Evolutionary conservation across 208 protist genomes (phyloP).

Genomic region (Trypanosoma platydactyli): DNA sequence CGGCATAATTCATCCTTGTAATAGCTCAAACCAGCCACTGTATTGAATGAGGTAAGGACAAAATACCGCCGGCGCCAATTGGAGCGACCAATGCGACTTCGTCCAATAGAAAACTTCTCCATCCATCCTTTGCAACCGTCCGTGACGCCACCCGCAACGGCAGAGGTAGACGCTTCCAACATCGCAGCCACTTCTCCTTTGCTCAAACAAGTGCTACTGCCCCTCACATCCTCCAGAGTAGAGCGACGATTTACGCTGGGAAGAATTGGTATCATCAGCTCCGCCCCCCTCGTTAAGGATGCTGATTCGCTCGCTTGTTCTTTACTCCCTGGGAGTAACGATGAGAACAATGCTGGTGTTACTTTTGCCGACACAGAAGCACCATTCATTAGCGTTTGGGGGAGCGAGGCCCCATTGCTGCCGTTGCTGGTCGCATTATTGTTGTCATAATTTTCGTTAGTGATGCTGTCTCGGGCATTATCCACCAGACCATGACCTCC

Average conservation of each 20-base stretch:
- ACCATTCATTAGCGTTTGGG: no score
- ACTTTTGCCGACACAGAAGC: no score
- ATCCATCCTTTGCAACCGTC: conserved; percentile 56
- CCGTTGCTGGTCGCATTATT: no score
- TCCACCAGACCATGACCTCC: no score
- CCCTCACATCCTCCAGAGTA: not conserved
- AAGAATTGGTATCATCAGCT: conserved; percentile 12
- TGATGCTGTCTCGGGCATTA: no score
- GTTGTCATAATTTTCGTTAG: no score
- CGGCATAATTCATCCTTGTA: conserved; percentile 56
- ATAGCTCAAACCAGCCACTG: conserved; percentile 46
- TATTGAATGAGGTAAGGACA: conserved; percentile 43
- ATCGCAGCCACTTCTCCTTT: conserved; percentile 10
- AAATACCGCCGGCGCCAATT: conserved; percentile 70
- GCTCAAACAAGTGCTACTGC: conserved; percentile 18
- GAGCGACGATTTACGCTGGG: not conserved
- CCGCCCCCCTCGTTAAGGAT: not conserved
- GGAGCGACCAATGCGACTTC: conserved; percentile 32
- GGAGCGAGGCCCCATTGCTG: no score
- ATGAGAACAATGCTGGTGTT: no score
- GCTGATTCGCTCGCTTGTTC: not conserved
- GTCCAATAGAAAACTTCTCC: conserved; percentile 63
- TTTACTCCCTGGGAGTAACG: no score
- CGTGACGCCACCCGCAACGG: conserved; percentile 2
- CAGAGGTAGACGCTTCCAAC: conserved; percentile 9